Evolutionary conservation across 2,329 filamentous ascomycete genomes (phyloP).

Genomic region (Sphaerulina populicola): DNA sequence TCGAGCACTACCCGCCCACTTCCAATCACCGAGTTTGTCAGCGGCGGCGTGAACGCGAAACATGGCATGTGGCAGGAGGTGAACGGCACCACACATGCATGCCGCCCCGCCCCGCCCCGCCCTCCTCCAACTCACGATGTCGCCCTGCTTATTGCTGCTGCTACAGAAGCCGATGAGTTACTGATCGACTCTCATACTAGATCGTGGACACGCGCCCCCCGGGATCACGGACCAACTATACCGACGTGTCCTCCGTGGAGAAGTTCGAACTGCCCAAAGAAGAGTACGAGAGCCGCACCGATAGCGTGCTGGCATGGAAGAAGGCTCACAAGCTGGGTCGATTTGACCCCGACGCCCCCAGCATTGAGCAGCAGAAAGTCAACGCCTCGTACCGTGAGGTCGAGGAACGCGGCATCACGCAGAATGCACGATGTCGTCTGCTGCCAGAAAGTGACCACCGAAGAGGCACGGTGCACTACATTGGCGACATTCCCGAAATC

Average conservation of each 20-base stretch:
- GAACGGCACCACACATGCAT: background rate
- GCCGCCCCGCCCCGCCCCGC: too few relatives aligned
- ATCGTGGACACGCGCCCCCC: slow-evolving; percentile 72
- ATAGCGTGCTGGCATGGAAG: slow-evolving; percentile 93
- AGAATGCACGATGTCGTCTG: slow-evolving; percentile 39
- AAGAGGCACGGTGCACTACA: slow-evolving; percentile 61
- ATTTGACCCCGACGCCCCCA: slow-evolving; percentile 78
- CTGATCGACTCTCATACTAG: slow-evolving; percentile 39
- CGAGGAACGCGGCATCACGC: slow-evolving; percentile 49
- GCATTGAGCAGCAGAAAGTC: slow-evolving; percentile 63
- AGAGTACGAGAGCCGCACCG: slow-evolving; percentile 76
- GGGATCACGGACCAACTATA: slow-evolving; percentile 67
- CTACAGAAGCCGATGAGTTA: background rate
- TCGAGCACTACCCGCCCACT: slow-evolving; percentile 1
- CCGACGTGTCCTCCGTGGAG: slow-evolving; percentile 69
- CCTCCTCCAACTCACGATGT: too few relatives aligned
- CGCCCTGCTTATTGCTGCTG: background rate
- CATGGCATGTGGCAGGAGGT: background rate
- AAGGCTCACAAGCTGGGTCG: slow-evolving; percentile 89
- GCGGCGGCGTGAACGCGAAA: background rate
- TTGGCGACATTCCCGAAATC: slow-evolving; percentile 68
- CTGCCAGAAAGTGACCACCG: slow-evolving; percentile 56
- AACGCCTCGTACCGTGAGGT: slow-evolving; percentile 63
- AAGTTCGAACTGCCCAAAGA: slow-evolving; percentile 84
- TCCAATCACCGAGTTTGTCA: background rate